Evolutionary conservation across 768 basidiomycete genomes (phyloP), one percentile per base, ranked within the genome.

Genomic region (Filobasidium floriforme): DNA sequence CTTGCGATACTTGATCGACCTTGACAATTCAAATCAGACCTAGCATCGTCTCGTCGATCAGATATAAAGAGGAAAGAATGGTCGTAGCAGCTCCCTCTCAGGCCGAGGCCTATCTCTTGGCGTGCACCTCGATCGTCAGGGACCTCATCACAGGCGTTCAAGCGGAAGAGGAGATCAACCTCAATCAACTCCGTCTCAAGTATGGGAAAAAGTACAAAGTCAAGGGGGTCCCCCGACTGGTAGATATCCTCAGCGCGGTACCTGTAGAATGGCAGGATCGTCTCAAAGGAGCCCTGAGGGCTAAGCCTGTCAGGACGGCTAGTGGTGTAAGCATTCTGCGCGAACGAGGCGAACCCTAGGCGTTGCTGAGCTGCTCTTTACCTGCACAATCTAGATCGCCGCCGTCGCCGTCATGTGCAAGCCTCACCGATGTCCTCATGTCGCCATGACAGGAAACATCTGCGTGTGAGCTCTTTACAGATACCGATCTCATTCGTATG

Each of bases 381-480:
- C 24, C 52, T n/a, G 29, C 18, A 62, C 26, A 18, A 4, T 61
- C n/a, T 65, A 94, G 92, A 93, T 98, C 66, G 96, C 94, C 18
- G 94, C 98, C 26, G 96, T 99, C 15, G 96, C 96, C 10, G 94
- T 99, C n/a, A 99, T 99, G 96, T 94, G 92, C 82, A 99, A 98
- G 75, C 96, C 96, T 1, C 96, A 99, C 82, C 85, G 96, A 62
- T 99, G 96, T 82, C 96, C 96, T 4, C 96, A 99, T 80, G 98
- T 99, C 64, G 96, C 96, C 9, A 96, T 99, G 91, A 99, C 96
- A 0, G 96, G 96, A 32, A 99, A 99, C 73, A 98, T 99, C 65
- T 99, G 96, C 80, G 96, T 99, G 88, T 94, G 79, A 70, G 88
- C 81, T 37, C 9, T 3, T 37, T 37, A 37, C 9, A 9, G 32